A percentile compares a stretch with the other conserved stretches of the same genome.
Conservation (phyloP, 331 rosid genomes). For the Quercus tomentella region DNA sequence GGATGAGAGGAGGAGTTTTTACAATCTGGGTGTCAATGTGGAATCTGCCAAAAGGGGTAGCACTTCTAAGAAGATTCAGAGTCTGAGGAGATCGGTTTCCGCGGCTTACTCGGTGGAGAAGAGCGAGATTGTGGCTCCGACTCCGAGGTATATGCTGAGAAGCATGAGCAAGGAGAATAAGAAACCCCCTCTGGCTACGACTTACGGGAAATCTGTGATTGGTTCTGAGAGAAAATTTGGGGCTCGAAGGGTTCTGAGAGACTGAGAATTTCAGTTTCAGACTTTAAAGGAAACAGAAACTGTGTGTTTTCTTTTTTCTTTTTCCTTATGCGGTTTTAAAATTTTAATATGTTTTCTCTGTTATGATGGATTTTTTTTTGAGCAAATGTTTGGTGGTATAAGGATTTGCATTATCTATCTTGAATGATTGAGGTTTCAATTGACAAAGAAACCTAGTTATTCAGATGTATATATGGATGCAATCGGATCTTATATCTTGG, state of each 20-base stretch:
- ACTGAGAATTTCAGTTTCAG: neutral
- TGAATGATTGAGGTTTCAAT: neutral
- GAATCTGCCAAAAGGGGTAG: slow-evolving; percentile 63
- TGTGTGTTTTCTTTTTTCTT: neutral
- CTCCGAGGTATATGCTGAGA: slow-evolving; percentile 84
- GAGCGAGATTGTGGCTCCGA: slow-evolving; percentile 20
- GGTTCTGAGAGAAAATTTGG: slow-evolving; percentile 32
- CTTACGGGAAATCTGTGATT: slow-evolving; percentile 19
- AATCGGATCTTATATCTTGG: neutral
- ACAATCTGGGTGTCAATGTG: slow-evolving; percentile 53
- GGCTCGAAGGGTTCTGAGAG: slow-evolving; percentile 33
- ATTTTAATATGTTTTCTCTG: neutral
- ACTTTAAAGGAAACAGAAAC: neutral
- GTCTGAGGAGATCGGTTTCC: slow-evolving; percentile 66
- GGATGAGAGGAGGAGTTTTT: slow-evolving; percentile 18
- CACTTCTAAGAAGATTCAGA: slow-evolving; percentile 51
- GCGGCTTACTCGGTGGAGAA: slow-evolving; percentile 55
- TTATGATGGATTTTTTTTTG: neutral
- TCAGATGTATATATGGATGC: neutral
- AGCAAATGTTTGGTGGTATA: neutral
- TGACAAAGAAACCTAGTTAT: neutral
- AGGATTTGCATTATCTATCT: neutral
- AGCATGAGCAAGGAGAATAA: slow-evolving; percentile 80
- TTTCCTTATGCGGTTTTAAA: neutral
- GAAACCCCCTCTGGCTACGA: slow-evolving; percentile 70